Evolutionary conservation across 2,329 filamentous ascomycete genomes (phyloP), one percentile per base, ranked within the genome.

Genomic region (Fonsecaea nubica): DNA sequence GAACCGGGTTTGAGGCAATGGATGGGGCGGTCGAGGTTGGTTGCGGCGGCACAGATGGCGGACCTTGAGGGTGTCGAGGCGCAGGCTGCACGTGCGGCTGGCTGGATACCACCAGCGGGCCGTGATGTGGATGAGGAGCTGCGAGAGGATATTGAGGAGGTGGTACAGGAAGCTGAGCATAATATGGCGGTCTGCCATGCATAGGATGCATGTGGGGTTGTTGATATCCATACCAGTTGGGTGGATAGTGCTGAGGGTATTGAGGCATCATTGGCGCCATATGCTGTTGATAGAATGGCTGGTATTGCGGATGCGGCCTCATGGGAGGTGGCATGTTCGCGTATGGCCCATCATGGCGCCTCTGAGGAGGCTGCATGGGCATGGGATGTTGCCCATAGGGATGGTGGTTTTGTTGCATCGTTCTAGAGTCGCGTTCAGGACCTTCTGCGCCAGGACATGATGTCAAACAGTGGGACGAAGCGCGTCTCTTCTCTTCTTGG

Each of bases 301-400:
- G 88, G 73, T 90, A 87, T 57, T 80, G 86, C 65, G 86, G 86
- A 68, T 85, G 84, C 64, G 86, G 82, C 65, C 80, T 80, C 77
- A 88, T 84, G 71, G 83, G 85, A 36, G 83, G 81, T 58, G 78
- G 79, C 7, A 75, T 77, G 12, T 77, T 72, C 21, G 77, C 74
- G 71, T 83, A 83, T 36, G 79, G 72, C 62, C 80, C 75, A 58
- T 83, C 80, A 72, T 81, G 79, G 71, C 81, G 80, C 69, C 80
- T 79, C 67, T 80, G 80, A 30, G 81, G 78, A 70, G 80, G 79
- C 63, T 82, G 81, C 75, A 83, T 83, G 52, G 83, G 82, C 62
- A 82, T 81, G 75, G 73, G 65, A 50, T 70, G 73, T 73, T 82
- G 80, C 79, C 80, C 80, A 76, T 81, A 73, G 56, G 32, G 80